A percentile compares a stretch with the other conserved stretches of the same genome.
These are phyloP conservation scores for Westerdykella aurantiaca DNA, from an alignment of 2,329 filamentous ascomycete species.

Conservation along the genomic window DNA sequence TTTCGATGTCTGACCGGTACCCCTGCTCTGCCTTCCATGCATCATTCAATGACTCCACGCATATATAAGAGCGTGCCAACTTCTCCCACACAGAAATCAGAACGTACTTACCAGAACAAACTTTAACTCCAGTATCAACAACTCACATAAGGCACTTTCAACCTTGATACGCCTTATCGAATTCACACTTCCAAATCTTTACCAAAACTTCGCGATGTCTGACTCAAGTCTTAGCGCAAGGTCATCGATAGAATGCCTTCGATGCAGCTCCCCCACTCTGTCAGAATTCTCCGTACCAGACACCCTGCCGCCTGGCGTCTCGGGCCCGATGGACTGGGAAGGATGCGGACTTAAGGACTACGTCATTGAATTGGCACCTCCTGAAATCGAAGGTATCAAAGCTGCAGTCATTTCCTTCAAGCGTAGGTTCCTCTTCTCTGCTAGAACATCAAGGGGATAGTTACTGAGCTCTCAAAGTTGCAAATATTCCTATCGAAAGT, in stretches of 20 bases:
- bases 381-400: constrained; percentile 25
- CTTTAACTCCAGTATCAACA: background rate
- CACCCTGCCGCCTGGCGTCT: constrained; percentile 22
- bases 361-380: constrained; percentile 18
- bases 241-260: constrained; percentile 21
- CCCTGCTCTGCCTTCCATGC: background rate
- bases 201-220: no score
- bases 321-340: constrained; percentile 32
- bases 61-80: background rate
- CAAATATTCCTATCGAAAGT: constrained; percentile 1
- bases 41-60: constrained; percentile 2
- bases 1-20: no score
- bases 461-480: background rate
- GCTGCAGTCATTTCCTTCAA: constrained; percentile 32
- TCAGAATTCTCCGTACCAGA: constrained; percentile 24
- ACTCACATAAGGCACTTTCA: background rate
- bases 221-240: no score
- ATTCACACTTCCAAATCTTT: no score
- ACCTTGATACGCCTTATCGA: no score
- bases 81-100: background rate
- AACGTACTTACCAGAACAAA: background rate
- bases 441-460: background rate
- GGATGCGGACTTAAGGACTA: constrained; percentile 24
- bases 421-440: constrained; percentile 12
- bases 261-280: constrained; percentile 13